Evolutionary conservation across 768 basidiomycete genomes (phyloP).

Genomic region (Kwoniella mangroviensis): DNA sequence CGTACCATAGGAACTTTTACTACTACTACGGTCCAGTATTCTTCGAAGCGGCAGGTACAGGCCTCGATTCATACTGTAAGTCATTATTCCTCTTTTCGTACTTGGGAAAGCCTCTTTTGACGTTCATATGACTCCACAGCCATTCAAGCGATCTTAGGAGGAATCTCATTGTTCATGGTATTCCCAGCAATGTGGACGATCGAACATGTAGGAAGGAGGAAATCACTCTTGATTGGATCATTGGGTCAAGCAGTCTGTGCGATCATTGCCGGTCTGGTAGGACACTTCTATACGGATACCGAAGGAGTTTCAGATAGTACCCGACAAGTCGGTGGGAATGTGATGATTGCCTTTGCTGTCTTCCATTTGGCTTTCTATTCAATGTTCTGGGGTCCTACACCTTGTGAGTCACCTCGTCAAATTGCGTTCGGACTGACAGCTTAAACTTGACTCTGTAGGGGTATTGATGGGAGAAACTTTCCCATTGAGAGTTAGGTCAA

Average conservation of each 20-base stretch:
- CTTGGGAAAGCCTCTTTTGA: constrained; percentile 42
- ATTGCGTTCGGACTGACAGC: too few relatives aligned
- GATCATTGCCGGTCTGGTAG: constrained; percentile 19
- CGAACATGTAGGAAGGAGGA: constrained; percentile 75
- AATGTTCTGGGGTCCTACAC: constrained; percentile 29
- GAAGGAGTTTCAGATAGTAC: not conserved
- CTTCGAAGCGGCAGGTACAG: constrained; percentile 75
- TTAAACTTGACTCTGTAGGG: not conserved
- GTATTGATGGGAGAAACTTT: constrained; percentile 75
- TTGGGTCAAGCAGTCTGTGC: constrained; percentile 18
- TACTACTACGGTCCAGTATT: constrained; percentile 75
- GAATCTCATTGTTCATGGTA: constrained; percentile 72
- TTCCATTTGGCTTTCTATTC: constrained; percentile 19
- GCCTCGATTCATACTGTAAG: constrained; percentile 66
- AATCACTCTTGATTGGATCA: constrained; percentile 50
- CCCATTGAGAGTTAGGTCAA: constrained; percentile 77
- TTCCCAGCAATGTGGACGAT: constrained; percentile 73
- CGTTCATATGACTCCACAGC: constrained; percentile 64
- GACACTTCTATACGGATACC: constrained; percentile 18
- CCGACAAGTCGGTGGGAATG: constrained; percentile 7
- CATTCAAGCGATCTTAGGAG: constrained; percentile 65
- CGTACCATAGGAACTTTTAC: constrained; percentile 59
- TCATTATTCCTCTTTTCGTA: not conserved
- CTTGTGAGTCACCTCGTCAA: constrained; percentile 12
- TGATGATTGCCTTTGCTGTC: constrained; percentile 17